These are phyloP conservation scores for Wallacemonas sp. DNA, from an alignment of 208 protist species.

Conservation along the genomic window DNA sequence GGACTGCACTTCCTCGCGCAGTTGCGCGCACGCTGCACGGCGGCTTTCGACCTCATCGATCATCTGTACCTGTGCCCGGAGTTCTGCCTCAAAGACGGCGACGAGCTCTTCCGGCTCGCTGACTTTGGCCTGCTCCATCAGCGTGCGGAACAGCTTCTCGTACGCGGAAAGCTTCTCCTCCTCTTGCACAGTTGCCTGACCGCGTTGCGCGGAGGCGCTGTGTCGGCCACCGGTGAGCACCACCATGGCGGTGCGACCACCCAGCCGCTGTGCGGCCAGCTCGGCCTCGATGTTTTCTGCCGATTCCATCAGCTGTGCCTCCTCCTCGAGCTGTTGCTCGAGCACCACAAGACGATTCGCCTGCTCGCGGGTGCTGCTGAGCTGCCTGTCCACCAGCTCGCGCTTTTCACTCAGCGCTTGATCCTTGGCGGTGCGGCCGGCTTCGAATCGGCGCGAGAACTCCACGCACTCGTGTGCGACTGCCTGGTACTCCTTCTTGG, in stretches of 20 bases:
- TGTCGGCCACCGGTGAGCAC: conserved; percentile 6
- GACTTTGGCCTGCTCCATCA: conserved; percentile 88
- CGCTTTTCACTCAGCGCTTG: conserved; percentile 73
- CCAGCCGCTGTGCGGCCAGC: conserved; percentile 24
- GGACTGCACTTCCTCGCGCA: conserved; percentile 26
- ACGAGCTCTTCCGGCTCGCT: conserved; percentile 34
- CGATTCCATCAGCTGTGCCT: conserved; percentile 62
- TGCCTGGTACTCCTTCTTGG: conserved; percentile 50
- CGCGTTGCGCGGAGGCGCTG: neutral
- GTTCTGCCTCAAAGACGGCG: conserved; percentile 41
- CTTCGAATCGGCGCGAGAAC: conserved; percentile 37
- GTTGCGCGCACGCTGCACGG: conserved; percentile 16
- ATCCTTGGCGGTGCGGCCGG: conserved; percentile 61
- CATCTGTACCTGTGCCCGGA: conserved; percentile 69
- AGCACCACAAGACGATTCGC: conserved; percentile 38
- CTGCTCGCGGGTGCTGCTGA: conserved; percentile 54
- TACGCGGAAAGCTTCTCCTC: conserved; percentile 72
- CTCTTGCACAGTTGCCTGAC: conserved; percentile 35
- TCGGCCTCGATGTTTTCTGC: conserved; percentile 38
- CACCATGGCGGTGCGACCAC: conserved; percentile 11
- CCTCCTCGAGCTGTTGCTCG: conserved; percentile 63
- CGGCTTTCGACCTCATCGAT: conserved; percentile 22
- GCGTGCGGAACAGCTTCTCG: conserved; percentile 86
- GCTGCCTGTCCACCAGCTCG: conserved; percentile 38
- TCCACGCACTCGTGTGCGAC: conserved; percentile 40